Base-by-base conservation (phyloP, 192 early-diverging fungal genomes). In the Neocallimastix lanati region DNA sequence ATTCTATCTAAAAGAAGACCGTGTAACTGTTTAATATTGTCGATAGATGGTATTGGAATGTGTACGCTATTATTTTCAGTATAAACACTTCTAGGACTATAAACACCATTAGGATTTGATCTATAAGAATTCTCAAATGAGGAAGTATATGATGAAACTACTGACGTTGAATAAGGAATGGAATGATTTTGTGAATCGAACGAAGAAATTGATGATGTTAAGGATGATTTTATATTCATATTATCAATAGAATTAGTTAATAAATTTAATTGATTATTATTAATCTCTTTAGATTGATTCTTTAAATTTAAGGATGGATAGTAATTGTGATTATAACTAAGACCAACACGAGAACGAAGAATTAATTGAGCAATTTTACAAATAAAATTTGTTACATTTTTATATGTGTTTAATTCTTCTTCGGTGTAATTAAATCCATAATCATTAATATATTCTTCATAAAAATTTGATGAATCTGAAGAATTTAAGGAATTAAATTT, bases 1-100 rank as follows among this genome's bases (percentile, higher is more conserved):
- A 37, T 28, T 77, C 81, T 16, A 82, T 76, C 79, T 21, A 80
- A 82, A 29, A 82, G 50, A 21, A 50, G 40, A 50, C 16, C 15
- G 21, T 50, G 40, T 50, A 50, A 50, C 21, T 50, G 40, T 50
- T 50, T 50, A 2, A 50, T 50, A 21, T 50, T 50, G 15, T 50
- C 40, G 15, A 50, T 50, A 21, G 40, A 50, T 21, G 40, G 40
- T 16, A 18, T 50, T 50, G 40, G 40, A 16, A 50, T 50, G 21
- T 21, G 6, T 16, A 50, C 4, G 21, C 21, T 6, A 50, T 50
- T 50, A 2, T 2, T 4, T 21, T 18, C 6, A 50, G 13, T 50
- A 50, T 4, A 50, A 0, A 18, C 0, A 21, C 15, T 50, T 2
- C 16, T 21, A 21, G 40, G 3, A 50, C 15, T 50, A 21, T 16